Evolutionary conservation across 139 green algal species (phyloP).

Genomic region (Coelastrella sp.): DNA sequence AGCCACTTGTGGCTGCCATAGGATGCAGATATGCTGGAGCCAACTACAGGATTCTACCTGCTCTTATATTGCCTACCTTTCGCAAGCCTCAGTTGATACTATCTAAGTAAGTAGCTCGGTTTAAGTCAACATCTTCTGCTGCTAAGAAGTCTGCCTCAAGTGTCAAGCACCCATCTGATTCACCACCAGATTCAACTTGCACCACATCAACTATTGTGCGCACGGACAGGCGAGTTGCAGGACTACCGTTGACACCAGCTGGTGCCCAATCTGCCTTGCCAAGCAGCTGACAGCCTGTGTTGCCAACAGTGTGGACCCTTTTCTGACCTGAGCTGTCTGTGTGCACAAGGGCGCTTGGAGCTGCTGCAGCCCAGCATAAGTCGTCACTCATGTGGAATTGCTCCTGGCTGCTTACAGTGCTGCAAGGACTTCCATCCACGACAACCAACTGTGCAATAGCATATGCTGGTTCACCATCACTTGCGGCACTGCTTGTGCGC

Average conservation of each 20-base stretch:
- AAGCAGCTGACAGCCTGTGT: no score
- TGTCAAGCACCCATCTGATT: conserved; percentile 2
- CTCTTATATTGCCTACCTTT: conserved; percentile 23
- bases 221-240: not conserved
- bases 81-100: conserved; percentile 33
- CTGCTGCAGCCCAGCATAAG: no score
- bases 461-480: no score
- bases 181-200: no score
- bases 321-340: no score
- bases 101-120: conserved; percentile 17
- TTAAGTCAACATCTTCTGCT: conserved; percentile 21
- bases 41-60: not conserved
- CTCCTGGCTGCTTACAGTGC: no score
- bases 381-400: not conserved
- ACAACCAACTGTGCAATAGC: no score
- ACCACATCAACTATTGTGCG: not conserved
- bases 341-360: no score
- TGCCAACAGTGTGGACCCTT: no score
- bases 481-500: no score
- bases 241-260: not conserved
- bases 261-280: not conserved
- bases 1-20: no score
- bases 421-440: no score
- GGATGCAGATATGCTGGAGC: not conserved
- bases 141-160: conserved; percentile 1